These are phyloP conservation scores for Hawksworthiomyces lignivorus DNA, from an alignment of 2,329 filamentous ascomycete species.

Conservation along the genomic window DNA sequence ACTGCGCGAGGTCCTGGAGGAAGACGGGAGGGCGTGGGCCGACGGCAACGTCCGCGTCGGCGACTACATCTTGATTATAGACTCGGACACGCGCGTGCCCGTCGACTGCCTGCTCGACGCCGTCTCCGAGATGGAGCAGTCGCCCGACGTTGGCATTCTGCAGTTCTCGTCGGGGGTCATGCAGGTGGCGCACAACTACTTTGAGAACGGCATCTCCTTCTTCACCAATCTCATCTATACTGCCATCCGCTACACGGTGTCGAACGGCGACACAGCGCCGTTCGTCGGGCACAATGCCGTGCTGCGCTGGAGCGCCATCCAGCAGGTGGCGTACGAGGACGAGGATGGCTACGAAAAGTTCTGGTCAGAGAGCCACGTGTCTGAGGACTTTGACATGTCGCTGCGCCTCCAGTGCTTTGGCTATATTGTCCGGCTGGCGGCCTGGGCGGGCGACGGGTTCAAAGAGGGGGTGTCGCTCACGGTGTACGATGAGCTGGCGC, in stretches of 20 bases:
- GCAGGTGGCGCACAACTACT: slow-evolving; percentile 69
- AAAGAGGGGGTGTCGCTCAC: slow-evolving; percentile 79
- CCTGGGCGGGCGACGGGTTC: slow-evolving; percentile 69
- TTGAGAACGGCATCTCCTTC: slow-evolving; percentile 63
- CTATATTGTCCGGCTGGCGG: slow-evolving; percentile 65
- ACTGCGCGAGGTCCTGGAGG: slow-evolving; percentile 58
- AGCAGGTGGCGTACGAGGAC: slow-evolving; percentile 63
- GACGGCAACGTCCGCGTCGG: slow-evolving; percentile 81
- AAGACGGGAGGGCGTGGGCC: slow-evolving; percentile 66
- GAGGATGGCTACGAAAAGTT: slow-evolving; percentile 69
- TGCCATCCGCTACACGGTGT: slow-evolving; percentile 68
- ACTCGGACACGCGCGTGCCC: slow-evolving; percentile 73
- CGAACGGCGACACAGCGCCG: slow-evolving; percentile 68
- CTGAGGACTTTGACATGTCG: slow-evolving; percentile 77
- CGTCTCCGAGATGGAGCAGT: slow-evolving; percentile 75
- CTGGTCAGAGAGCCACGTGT: slow-evolving; percentile 75
- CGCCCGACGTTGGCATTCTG: slow-evolving; percentile 69
- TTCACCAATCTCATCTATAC: slow-evolving; percentile 70
- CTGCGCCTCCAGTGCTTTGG: slow-evolving; percentile 65
- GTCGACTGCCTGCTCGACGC: slow-evolving; percentile 70
- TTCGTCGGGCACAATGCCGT: slow-evolving; percentile 78
- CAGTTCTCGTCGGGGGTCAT: slow-evolving; percentile 73
- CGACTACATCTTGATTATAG: slow-evolving; percentile 73
- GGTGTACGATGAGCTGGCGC: slow-evolving; percentile 74
- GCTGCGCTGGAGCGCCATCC: slow-evolving; percentile 67